Evolutionary conservation across 495 filamentous ascomycete genomes (phyloP), one percentile per base, ranked within the genome.

Genomic region (Penicillium salamii): DNA sequence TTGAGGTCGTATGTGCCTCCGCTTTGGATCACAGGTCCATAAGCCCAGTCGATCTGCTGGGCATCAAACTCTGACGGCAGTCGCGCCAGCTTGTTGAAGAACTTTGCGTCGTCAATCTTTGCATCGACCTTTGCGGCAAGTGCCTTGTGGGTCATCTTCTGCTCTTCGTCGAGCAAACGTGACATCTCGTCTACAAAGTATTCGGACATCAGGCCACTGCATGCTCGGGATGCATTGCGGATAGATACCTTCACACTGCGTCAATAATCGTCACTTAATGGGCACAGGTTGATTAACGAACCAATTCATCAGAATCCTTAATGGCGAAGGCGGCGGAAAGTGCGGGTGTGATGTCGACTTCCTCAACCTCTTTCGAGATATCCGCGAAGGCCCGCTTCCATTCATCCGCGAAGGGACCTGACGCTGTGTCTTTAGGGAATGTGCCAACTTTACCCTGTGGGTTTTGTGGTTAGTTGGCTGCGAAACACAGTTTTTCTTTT

Each of bases 111-210:
- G 54, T 96, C 91, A 42, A 99, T 83, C 67, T 97, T 97, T 45
- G 77, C 76, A 52, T 91, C 86, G 42, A 99, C 85, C 65, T 90
- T 95, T 53, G 86, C 80, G 2, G 88, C 80, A 8, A 99, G 78
- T 15, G 80, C 78, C 54, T 84, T 86, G 66, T 99, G 92, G 29
- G 90, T 92, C 62, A 97, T 89, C 59, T 96, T 95, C 74, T 96
- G 95, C 65, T 96, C 93, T 53, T 87, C 85, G 54, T 99, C 93
- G 48, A 99, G 80, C 41, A 97, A 82, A 50, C 84, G 85, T 34
- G 92, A 96, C 91, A 99, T 97, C 63, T 96, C 89, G 64, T 97
- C 95, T 45, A 97, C 83, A 64, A 97, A 97, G 67, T 91, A 97
- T 45, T 90, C 88, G 18, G 87, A 87, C 81, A 97, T 89, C 28